Evolutionary conservation across 2,329 filamentous ascomycete species (phyloP), one percentile per base, ranked within the genome.

Genomic region (Pyrenochaeta sp.): DNA sequence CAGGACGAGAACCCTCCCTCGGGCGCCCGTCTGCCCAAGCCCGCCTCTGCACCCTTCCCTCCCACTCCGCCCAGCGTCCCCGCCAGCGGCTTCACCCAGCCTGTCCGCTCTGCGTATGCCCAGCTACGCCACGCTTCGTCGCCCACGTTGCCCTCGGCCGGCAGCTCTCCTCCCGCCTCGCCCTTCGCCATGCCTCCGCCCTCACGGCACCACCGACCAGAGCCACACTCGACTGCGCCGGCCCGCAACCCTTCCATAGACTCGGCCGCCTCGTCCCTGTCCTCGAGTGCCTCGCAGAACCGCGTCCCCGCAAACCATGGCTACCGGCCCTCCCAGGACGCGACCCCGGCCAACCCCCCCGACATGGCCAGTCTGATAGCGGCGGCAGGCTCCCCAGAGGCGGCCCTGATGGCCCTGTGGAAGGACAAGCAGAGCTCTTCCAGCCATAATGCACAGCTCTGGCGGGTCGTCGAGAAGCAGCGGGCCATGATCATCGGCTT

Each of bases 401-500:
- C 89, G 5, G 88, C 95, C 4, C 90, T 99, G 48, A 83, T 90
- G 58, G 90, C 94, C 61, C 76, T 99, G 35, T 75, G 96, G 53
- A 95, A 89, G 67, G 94, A 99, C 67, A 97, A 96, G 71, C 85
- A 93, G 52, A 88, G 90, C 35, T 88, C 91, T 41, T 84, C 89
- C 4, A 87, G 90, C 57, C 94, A 97, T 66, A 97, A 97, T 67
- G 80, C 86, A 13, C 93, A 99, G 69, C 75, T 99, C 61, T 99
- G 94, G 94, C 87, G 91, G 36, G 76, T 99, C 32, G 91, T 99
- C 35, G 93, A 97, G 70, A 97, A 99, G 75, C 94, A 99, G 72
- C 82, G 93, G 51, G 85, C 90, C 11, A 92, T 99, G 85, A 91
- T 99, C 41, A 73, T 96, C 14, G 93, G 92, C 6, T 79, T 99